Percentiles rank a stretch among this genome's conserved stretches.
Conservation (phyloP, 345 rosid genomes). For the Jatropha curcas region DNA sequence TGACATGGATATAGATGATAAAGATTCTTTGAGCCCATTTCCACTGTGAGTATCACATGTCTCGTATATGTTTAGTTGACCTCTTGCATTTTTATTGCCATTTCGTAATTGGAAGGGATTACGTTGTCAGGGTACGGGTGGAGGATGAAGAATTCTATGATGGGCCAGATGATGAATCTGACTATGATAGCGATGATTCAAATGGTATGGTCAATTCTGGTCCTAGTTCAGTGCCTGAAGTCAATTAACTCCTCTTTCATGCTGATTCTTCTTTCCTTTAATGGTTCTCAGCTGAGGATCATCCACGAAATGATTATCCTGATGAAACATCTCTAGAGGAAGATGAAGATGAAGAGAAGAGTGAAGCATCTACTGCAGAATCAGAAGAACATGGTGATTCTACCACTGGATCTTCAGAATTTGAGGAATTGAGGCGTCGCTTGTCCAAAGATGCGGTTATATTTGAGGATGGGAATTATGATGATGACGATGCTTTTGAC, state of each 20-base stretch:
- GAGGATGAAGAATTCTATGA: conserved; percentile 78
- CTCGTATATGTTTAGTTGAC: background rate
- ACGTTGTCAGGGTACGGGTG: conserved; percentile 59
- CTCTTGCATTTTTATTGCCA: background rate
- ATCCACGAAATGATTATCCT: conserved; percentile 78
- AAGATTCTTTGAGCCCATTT: conserved; percentile 36
- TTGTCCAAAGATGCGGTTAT: conserved; percentile 11
- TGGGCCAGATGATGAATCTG: conserved; percentile 68
- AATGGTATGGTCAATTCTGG: conserved; percentile 52
- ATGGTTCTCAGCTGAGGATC: conserved; percentile 58
- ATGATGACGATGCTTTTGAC: conserved; percentile 16
- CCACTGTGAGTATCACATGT: conserved; percentile 56
- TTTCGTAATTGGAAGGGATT: conserved; percentile 12
- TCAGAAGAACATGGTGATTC: conserved; percentile 32
- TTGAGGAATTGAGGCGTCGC: background rate
- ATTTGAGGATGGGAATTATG: background rate
- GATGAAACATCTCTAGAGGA: conserved; percentile 60
- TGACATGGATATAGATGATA: conserved; percentile 41
- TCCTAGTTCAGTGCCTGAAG: background rate
- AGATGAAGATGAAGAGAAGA: conserved; percentile 16
- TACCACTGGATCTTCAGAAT: conserved; percentile 13
- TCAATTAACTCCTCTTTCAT: background rate
- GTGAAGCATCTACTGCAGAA: background rate
- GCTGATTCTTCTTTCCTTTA: conserved; percentile 1
- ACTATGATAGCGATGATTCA: conserved; percentile 78